A percentile compares a stretch with the other conserved stretches of the same genome.
Conservation (phyloP, 2,329 filamentous ascomycete genomes). For the Fusarium heterosporum region DNA sequence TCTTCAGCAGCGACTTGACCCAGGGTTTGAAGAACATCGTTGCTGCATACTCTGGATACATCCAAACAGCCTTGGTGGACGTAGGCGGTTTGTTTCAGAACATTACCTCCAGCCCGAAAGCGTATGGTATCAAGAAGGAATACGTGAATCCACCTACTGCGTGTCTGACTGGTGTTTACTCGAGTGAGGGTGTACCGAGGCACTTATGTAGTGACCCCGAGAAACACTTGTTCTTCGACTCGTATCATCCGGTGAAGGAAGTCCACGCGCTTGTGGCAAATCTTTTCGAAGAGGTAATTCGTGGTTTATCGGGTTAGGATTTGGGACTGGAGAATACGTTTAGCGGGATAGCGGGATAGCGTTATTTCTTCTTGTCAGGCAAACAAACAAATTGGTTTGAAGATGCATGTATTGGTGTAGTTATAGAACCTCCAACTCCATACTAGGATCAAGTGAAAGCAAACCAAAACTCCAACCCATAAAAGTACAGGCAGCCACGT, state of each 20-base stretch:
- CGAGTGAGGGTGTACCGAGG: constrained; percentile 19
- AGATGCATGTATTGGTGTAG: neutral
- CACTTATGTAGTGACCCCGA: constrained; percentile 28
- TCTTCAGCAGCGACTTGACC: neutral
- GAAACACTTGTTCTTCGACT: constrained; percentile 30
- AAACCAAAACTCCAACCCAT: no score
- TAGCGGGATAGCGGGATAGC: neutral
- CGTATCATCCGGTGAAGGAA: constrained; percentile 26
- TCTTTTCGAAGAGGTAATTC: constrained; percentile 13
- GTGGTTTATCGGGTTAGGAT: neutral
- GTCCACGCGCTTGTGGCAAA: constrained; percentile 21
- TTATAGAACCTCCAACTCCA: no score
- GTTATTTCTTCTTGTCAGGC: neutral
- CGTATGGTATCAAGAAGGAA: constrained; percentile 11
- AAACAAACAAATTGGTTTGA: neutral
- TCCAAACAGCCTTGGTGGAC: constrained; percentile 9
- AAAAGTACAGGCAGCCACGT: no score
- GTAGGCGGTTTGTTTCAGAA: constrained; percentile 4
- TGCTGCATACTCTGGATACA: constrained; percentile 17
- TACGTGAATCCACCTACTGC: constrained; percentile 30
- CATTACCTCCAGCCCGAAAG: neutral
- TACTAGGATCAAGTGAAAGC: no score
- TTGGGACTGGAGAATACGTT: neutral
- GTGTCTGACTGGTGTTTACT: constrained; percentile 24
- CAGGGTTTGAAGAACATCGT: constrained; percentile 7